Evolutionary conservation across 257 asterid genomes (phyloP).

Genomic region (Solanum okadae): DNA sequence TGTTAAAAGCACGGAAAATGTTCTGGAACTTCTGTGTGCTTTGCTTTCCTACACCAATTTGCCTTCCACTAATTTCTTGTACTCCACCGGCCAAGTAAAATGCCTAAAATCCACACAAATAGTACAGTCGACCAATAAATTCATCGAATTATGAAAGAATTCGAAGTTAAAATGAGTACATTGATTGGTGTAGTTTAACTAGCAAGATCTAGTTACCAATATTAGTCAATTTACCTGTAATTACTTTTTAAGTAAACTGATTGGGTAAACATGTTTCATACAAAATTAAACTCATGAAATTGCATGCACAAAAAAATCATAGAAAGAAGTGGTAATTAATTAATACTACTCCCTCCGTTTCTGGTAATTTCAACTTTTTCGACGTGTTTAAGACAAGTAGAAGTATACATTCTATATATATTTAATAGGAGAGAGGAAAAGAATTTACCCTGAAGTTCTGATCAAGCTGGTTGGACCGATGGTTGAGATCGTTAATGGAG

Average conservation of each 20-base stretch:
- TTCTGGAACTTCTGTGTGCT: conserved; percentile 25
- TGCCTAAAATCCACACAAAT: conserved; percentile 3
- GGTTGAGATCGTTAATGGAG: conserved; percentile 60
- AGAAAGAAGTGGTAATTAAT: neutral
- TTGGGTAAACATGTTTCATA: neutral
- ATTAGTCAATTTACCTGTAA: neutral
- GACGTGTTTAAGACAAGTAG: too few species aligned
- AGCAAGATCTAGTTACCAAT: neutral
- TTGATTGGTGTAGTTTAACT: neutral
- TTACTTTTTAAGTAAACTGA: neutral
- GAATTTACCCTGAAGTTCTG: conserved; percentile 43
- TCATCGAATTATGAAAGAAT: neutral
- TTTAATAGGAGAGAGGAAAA: neutral
- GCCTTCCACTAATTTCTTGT: conserved; percentile 4
- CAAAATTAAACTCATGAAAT: neutral
- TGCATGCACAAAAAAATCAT: neutral
- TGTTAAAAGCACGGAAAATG: conserved; percentile 35
- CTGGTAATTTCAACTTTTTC: too few species aligned
- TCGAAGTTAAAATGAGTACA: neutral
- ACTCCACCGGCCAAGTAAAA: conserved; percentile 61
- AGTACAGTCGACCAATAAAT: neutral
- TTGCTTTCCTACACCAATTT: neutral
- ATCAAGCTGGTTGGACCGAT: conserved; percentile 64
- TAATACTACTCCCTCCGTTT: neutral
- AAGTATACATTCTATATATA: too few species aligned